Percentiles rank a stretch among this genome's conserved stretches.
Conservation (phyloP, 1,139 yeast species). For the Scheffersomyces quercinus region DNA sequence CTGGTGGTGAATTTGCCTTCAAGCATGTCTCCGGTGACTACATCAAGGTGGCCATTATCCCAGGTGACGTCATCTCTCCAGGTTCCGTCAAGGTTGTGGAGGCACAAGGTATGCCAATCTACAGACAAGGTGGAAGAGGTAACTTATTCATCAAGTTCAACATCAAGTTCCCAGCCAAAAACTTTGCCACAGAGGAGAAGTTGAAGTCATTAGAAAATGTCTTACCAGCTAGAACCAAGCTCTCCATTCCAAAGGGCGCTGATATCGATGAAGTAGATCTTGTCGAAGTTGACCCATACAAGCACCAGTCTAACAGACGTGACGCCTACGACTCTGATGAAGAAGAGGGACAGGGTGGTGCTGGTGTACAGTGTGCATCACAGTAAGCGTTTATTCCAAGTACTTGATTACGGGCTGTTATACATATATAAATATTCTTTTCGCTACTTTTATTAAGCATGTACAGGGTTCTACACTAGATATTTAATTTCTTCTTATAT, state of each 20-base stretch:
- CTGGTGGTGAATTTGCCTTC: constrained; percentile 90
- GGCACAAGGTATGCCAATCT: constrained; percentile 94
- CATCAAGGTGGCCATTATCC: constrained; percentile 76
- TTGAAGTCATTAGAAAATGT: constrained; percentile 63
- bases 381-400: constrained; percentile 41
- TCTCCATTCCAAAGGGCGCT: constrained; percentile 59
- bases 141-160: constrained; percentile 69
- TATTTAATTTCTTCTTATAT: too few relatives aligned
- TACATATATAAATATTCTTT: not conserved
- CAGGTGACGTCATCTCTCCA: constrained; percentile 94
- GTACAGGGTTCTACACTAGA: not conserved
- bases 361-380: constrained; percentile 88
- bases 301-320: constrained; percentile 53
- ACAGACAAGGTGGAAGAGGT: constrained; percentile 75
- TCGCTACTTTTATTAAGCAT: not conserved
- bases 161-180: constrained; percentile 67
- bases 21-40: constrained; percentile 88
- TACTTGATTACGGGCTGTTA: not conserved
- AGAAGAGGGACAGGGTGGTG: constrained; percentile 54
- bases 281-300: constrained; percentile 60
- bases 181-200: constrained; percentile 67
- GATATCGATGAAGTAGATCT: constrained; percentile 83
- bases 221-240: constrained; percentile 63
- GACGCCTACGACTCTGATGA: constrained; percentile 67
- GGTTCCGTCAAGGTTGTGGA: constrained; percentile 79